Percentiles rank a stretch among this genome's conserved stretches.
Evolutionary conservation across 176 grass and related monocot species (phyloP).

Genomic region (Ampelocalamus luodianensis): DNA sequence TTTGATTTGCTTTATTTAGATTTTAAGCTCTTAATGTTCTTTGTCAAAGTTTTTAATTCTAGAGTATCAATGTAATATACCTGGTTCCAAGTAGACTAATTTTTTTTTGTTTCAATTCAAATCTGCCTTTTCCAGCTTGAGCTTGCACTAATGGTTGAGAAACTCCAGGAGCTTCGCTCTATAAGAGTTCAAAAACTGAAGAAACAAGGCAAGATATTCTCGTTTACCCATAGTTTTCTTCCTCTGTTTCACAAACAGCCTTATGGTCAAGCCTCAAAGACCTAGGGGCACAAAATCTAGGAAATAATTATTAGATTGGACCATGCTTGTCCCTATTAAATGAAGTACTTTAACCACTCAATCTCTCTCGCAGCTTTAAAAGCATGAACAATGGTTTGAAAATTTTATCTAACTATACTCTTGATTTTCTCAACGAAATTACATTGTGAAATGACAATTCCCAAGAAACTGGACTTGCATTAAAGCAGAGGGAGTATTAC

Average conservation of each 20-base stretch:
- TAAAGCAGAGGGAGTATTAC: conserved; percentile 5
- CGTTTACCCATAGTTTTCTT: conserved; percentile 1
- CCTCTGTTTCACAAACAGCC: neutral
- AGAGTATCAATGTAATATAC: neutral
- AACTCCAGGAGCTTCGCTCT: conserved; percentile 96
- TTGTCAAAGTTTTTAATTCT: conserved; percentile 16
- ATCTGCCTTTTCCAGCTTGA: conserved; percentile 72
- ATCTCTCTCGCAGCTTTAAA: neutral
- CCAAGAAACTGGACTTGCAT: neutral
- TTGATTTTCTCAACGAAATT: neutral
- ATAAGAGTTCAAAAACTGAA: conserved; percentile 94
- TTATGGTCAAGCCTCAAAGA: neutral
- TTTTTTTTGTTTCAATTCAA: conserved; percentile 13
- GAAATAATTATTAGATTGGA: conserved; percentile 8
- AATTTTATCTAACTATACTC: neutral
- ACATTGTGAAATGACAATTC: conserved; percentile 5
- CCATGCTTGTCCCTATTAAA: neutral
- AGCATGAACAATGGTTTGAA: neutral
- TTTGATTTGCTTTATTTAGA: conserved; percentile 24
- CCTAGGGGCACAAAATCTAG: neutral
- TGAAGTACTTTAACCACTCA: neutral
- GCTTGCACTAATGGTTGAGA: conserved; percentile 89
- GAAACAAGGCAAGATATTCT: conserved; percentile 75
- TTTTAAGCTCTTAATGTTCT: conserved; percentile 22
- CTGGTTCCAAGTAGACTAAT: conserved; percentile 37